Conservation (phyloP, 257 asterid species). For the Lycium ferocissimum region DNA sequence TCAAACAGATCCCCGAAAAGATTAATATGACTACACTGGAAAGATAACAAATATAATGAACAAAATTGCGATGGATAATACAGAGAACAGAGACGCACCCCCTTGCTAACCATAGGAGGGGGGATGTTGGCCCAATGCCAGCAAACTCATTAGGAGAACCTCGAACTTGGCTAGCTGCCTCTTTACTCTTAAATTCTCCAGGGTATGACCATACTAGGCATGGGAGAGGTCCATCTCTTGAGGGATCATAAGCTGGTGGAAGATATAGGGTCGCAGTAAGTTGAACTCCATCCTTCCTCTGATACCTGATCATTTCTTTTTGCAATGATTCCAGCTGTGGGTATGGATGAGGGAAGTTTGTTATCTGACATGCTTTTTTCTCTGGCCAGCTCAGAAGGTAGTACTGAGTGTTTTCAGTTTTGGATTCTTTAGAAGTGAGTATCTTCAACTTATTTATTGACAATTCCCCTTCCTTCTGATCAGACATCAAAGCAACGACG, state of each 20-base stretch:
- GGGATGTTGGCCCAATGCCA: constrained; percentile 95
- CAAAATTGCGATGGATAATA: constrained; percentile 28
- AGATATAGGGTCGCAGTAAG: constrained; percentile 93
- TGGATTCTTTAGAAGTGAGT: constrained; percentile 90
- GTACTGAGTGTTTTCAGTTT: constrained; percentile 93
- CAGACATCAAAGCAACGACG: constrained; percentile 86
- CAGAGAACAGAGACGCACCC: constrained; percentile 55
- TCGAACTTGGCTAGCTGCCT: constrained; percentile 98
- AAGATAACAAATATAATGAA: constrained; percentile 25
- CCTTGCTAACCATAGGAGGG: constrained; percentile 96
- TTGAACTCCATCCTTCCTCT: constrained; percentile 97
- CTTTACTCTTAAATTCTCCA: constrained; percentile 98
- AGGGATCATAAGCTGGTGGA: constrained; percentile 91
- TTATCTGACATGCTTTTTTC: constrained; percentile 79
- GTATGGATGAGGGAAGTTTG: constrained; percentile 95
- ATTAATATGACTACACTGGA: constrained; percentile 26
- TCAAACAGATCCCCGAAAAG: constrained; percentile 17
- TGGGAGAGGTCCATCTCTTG: constrained; percentile 95
- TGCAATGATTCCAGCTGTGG: constrained; percentile 89
- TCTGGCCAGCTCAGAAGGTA: constrained; percentile 85
- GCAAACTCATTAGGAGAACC: constrained; percentile 99
- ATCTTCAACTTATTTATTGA: constrained; percentile 60
- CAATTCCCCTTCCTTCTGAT: constrained; percentile 76
- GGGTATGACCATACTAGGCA: constrained; percentile 99
- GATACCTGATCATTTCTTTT: constrained; percentile 95